phyloP scores from a whole-genome alignment of 495 filamentous ascomycete species.

The Trichocladium uniseriatum region DNA sequence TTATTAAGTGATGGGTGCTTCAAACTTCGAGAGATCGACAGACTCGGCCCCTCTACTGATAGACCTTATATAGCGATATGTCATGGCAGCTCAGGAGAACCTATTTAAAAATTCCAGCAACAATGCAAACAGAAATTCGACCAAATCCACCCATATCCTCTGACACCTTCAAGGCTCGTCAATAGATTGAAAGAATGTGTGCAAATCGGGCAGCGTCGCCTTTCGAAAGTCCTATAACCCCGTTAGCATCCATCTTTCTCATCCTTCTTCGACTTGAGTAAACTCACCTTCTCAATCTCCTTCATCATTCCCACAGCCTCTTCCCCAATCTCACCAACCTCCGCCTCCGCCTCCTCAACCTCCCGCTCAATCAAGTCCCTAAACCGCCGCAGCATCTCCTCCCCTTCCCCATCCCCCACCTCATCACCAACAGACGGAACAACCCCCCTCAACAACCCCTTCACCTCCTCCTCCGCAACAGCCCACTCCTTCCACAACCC shows the following conservation, averaged over 20 bases:
- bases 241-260: background rate
- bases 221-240: conserved; percentile 14
- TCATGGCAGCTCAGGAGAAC: too few relatives aligned
- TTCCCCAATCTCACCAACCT: conserved; percentile 7
- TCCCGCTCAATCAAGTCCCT: conserved; percentile 9
- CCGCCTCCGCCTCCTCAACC: conserved; percentile 11
- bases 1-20: too few relatives aligned
- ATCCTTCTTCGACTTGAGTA: background rate
- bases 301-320: conserved; percentile 11
- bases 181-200: conserved; percentile 15
- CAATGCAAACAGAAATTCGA: background rate
- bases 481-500: conserved; percentile 15
- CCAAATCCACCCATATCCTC: background rate
- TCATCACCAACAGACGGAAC: background rate
- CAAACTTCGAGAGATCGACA: too few relatives aligned
- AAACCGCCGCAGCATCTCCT: conserved; percentile 7
- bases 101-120: too few relatives aligned
- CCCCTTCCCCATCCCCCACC: background rate
- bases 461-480: conserved; percentile 20
- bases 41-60: too few relatives aligned
- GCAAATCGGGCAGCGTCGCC: conserved; percentile 13
- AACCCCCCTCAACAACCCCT: conserved; percentile 13
- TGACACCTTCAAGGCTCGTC: conserved; percentile 9
- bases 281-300: conserved; percentile 18
- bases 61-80: too few relatives aligned